Conservation (phyloP, 306 rosid genomes). For the Vigna unguiculata region DNA sequence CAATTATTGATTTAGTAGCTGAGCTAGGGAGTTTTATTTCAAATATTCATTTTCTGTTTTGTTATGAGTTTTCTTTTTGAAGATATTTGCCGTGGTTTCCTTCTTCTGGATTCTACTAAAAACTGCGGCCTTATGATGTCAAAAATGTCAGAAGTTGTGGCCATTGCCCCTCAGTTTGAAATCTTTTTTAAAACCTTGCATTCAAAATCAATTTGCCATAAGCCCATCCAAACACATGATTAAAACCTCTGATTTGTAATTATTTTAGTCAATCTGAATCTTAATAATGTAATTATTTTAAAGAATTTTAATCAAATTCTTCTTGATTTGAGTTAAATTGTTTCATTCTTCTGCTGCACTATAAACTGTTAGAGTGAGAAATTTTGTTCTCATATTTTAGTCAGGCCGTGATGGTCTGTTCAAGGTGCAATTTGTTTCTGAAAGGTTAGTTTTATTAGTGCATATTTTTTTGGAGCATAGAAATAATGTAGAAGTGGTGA, state of each 20-base stretch:
- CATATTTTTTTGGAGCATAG: background rate
- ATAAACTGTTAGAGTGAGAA: background rate
- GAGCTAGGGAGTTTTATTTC: background rate
- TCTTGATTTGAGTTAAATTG: background rate
- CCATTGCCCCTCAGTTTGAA: no score
- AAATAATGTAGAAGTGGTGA: background rate
- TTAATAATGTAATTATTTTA: background rate
- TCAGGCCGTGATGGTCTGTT: slow-evolving; percentile 1
- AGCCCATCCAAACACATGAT: background rate
- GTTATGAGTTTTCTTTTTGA: background rate
- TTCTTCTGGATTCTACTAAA: background rate
- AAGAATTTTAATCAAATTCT: background rate
- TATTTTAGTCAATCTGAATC: background rate
- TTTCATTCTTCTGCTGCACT: background rate
- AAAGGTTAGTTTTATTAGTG: slow-evolving; percentile 1
- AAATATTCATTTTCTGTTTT: background rate
- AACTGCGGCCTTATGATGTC: background rate
- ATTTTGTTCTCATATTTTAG: slow-evolving; percentile 16
- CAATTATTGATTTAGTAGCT: no score
- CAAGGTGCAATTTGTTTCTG: slow-evolving; percentile 26
- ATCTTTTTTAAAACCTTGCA: no score
- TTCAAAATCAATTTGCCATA: background rate
- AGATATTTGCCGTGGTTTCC: no score
- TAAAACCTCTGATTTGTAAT: background rate
- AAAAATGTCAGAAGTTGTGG: background rate